Percentiles rank a stretch among this genome's conserved stretches.
Evolutionary conservation across 441 rosid genomes (phyloP).

Genomic region (Aleurites moluccanus): DNA sequence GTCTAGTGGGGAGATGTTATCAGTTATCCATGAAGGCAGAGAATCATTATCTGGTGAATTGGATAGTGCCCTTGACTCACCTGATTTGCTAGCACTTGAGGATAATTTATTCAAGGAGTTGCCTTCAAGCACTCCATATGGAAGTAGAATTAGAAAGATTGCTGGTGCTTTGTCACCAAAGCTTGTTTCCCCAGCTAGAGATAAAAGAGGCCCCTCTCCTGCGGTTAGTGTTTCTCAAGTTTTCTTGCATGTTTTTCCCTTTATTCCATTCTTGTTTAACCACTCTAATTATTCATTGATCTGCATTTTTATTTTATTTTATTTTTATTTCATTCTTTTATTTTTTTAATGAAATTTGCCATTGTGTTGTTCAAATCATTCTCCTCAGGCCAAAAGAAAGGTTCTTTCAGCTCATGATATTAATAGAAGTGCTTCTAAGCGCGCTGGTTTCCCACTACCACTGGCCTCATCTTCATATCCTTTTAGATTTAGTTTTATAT

Average conservation of each 20-base stretch:
- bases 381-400: constrained; percentile 59
- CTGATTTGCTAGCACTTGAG: constrained; percentile 42
- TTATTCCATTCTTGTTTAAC: too few species aligned
- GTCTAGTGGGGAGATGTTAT: constrained; percentile 42
- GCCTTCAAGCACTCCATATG: too few species aligned
- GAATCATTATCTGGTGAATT: constrained; percentile 40
- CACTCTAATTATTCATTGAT: too few species aligned
- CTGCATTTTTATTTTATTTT: too few species aligned
- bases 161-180: too few species aligned
- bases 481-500: constrained; percentile 34
- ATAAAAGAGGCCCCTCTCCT: too few species aligned
- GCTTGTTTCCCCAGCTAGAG: too few species aligned
- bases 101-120: constrained; percentile 48
- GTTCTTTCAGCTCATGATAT: constrained; percentile 48
- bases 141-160: too few species aligned
- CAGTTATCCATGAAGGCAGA: constrained; percentile 54
- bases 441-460: constrained; percentile 60
- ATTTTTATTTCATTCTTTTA: too few species aligned
- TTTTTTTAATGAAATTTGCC: too few species aligned
- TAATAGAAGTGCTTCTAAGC: constrained; percentile 67
- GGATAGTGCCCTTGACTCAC: constrained; percentile 36
- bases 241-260: too few species aligned
- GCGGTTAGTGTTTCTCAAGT: too few species aligned
- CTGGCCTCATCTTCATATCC: constrained; percentile 84
- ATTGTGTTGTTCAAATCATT: constrained; percentile 26